Base-by-base conservation (phyloP, 768 basidiomycete species). In the Pulveroboletus sp. region DNA sequence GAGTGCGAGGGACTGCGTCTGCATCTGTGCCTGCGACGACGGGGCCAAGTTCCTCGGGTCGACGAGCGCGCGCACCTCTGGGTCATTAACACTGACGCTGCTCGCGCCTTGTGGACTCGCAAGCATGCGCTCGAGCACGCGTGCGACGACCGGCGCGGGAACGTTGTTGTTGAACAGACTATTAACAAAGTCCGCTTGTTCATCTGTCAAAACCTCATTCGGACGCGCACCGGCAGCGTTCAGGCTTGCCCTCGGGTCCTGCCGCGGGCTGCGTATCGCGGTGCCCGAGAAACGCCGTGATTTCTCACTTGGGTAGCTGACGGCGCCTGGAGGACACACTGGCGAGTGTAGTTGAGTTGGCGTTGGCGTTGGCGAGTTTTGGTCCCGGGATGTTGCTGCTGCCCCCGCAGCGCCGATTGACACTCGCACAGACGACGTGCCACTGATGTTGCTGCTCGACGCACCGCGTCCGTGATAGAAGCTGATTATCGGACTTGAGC, bases 61-160 rank as follows among this genome's bases (percentile, higher is more conserved):
- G 15, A 55, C n/a, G 26, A 46, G 49, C 5, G 24, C 35, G 4
- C 26, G 51, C 39, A 55, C 4, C 38, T 63, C 61, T 4, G 53
- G 51, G 38, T 63, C 57, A 15, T 57, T 45, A 6, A 31, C 9
- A 6, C 50, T 50, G 5, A 30, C 43, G 5, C 0, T 14, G 8
- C 7, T 26, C 75, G 28, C 17, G 11, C 51, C 49, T 8, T 48
- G 56, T 7, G 62, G 51, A 8, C 53, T 55, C 9, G 55, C 55
- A 1, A 66, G 18, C 65, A 66, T 65, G 28, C 64, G 57, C 32
- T 61, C 62, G 1, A 65, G 49, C 21, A 66, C 57, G 1, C 62
- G 54, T 14, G 64, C 62, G 10, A 66, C 41, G 40, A 59, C 64
- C 2, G 59, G 51, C 21, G 50, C 64, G 3, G 64, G 62, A 10